Conservation (phyloP, 148 eudicot species). For the Chenopodium berlandieri region DNA sequence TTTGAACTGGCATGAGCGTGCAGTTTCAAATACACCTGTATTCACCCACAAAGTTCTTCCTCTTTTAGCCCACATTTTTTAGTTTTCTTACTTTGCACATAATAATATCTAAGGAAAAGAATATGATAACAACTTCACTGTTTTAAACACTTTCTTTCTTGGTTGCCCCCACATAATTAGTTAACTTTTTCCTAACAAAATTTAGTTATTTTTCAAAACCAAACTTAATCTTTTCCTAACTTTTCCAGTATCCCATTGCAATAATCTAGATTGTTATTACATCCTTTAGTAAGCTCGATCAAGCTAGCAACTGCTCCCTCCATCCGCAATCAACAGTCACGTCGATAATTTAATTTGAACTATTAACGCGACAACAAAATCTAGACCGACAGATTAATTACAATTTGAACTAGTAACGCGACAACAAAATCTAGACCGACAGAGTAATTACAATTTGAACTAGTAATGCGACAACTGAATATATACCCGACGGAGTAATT, state of each 20-base stretch:
- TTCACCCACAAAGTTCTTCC: slow-evolving; percentile 12
- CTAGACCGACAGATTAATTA: not conserved
- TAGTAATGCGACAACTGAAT: not conserved
- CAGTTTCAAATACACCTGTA: slow-evolving; percentile 82
- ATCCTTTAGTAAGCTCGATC: slow-evolving; percentile 9
- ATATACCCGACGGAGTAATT: not conserved
- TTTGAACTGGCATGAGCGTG: slow-evolving; percentile 73
- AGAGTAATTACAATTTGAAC: not conserved
- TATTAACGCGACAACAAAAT: not conserved
- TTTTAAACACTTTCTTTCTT: not conserved
- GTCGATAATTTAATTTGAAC: not conserved
- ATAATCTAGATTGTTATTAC: not conserved
- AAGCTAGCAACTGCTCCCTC: not conserved
- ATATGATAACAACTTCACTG: not conserved
- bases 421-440: not conserved
- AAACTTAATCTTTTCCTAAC: not conserved
- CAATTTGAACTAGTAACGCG: too few species aligned
- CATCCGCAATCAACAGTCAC: not conserved
- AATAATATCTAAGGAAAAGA: slow-evolving; percentile 5
- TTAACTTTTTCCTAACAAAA: not conserved
- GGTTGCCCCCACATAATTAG: not conserved
- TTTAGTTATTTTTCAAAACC: not conserved
- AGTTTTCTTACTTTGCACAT: not conserved
- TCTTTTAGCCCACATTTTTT: not conserved
- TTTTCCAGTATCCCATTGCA: slow-evolving; percentile 1